Percentiles rank a stretch among this genome's conserved stretches.
Conservation (phyloP, 1,284 basidiomycete genomes). For the Cerrena zonata region DNA sequence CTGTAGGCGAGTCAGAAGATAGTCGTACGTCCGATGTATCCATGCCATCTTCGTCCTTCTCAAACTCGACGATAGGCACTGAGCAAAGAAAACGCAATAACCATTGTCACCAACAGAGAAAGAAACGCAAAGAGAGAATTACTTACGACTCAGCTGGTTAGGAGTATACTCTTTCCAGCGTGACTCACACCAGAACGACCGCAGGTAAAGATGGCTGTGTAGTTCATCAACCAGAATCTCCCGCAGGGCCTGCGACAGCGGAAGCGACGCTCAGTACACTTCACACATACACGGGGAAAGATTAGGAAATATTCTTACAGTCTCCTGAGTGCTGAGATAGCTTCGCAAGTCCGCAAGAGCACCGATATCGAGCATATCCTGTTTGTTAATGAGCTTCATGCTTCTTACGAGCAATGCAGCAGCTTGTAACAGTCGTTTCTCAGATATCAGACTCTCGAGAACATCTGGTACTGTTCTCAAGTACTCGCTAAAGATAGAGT, state of each 20-base stretch:
- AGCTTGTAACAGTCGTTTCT: slow-evolving; percentile 89
- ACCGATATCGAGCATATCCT: slow-evolving; percentile 91
- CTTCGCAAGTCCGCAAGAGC: slow-evolving; percentile 84
- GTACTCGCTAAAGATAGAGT: slow-evolving; percentile 59
- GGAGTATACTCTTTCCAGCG: slow-evolving; percentile 84
- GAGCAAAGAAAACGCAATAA: no score
- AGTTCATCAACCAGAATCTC: slow-evolving; percentile 95
- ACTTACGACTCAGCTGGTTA: slow-evolving; percentile 74
- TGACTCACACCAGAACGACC: slow-evolving; percentile 91
- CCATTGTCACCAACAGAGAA: not conserved
- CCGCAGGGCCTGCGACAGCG: slow-evolving; percentile 59
- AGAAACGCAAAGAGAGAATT: not conserved
- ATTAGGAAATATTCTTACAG: slow-evolving; percentile 41
- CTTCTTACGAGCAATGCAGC: slow-evolving; percentile 84
- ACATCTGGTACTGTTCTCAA: slow-evolving; percentile 88
- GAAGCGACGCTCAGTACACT: not conserved
- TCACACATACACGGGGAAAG: not conserved
- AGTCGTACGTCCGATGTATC: slow-evolving; percentile 5
- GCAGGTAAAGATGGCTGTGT: slow-evolving; percentile 96
- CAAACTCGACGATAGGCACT: slow-evolving; percentile 59
- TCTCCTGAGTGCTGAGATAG: slow-evolving; percentile 86
- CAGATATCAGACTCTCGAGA: slow-evolving; percentile 90
- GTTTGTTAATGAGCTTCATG: slow-evolving; percentile 85
- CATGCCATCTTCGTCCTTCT: slow-evolving; percentile 35
- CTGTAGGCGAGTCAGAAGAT: slow-evolving; percentile 29